Base-by-base conservation (phyloP, 139 green algal species). In the Nannochloris sp. region DNA sequence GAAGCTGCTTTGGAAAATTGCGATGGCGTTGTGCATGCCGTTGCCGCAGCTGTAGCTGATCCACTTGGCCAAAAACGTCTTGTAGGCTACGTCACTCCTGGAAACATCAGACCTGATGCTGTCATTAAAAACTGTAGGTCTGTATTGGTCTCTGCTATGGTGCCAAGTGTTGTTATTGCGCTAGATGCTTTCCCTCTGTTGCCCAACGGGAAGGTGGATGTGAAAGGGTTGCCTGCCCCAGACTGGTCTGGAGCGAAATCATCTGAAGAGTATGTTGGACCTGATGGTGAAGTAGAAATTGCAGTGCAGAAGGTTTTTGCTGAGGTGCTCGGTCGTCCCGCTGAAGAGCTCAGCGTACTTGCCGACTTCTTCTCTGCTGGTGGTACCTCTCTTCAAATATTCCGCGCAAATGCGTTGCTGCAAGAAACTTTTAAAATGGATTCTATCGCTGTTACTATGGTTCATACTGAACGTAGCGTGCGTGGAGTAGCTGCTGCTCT, bases 1-100 rank as follows among this genome's bases (percentile, higher is more conserved):
- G 81, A 87, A 44, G 39, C 68, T 9, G 62, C 51, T 27, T 36
- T 80, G 54, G 42, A 29, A 7, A 42, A n/a, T 25, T 56, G 51
- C 27, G 37, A 36, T 42, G 34, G 61, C 37, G 39, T 58, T 42
- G 24, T 10, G 46, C 56, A 55, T 32, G 30, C 10, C n/a, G 64
- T 62, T 23, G 64, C 48, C 8, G 6, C 35, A 5, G 47, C 24
- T 29, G 34, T 48, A 33, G 8, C 19, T 27, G 47, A 44, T 48
- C 0, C 48, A 53, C 15, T 23, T 15, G 51, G 33, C 15, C 10
- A 47, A 9, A 31, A 38, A 34, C 54, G 56, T 14, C 33, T 78
- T 44, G 60, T 75, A 15, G 66, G 27, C 15, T 75, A 70, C 35
- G 38, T 61, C 24, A 24, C 36, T 14, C 45, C 68, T 3, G 46